phyloP scores from a whole-genome alignment of 1,284 basidiomycete species.

The Chalciporus sp. region DNA sequence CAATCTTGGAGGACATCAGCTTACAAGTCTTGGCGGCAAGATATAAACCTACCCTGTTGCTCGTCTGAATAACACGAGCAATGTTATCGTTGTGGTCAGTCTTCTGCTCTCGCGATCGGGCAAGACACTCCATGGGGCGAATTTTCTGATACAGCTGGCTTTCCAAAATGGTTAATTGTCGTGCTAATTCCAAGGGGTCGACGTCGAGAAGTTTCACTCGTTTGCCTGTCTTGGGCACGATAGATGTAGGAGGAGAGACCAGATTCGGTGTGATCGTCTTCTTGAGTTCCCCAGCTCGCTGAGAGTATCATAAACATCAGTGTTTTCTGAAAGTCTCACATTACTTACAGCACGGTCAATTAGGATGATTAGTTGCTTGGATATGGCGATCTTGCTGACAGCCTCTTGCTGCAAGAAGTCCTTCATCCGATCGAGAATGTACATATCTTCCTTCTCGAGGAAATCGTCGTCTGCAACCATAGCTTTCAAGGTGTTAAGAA shows the following conservation, averaged over 20 bases:
- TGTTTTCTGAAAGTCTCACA: slow-evolving; percentile 13
- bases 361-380: slow-evolving; percentile 70
- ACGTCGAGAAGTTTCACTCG: slow-evolving; percentile 87
- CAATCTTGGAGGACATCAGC: slow-evolving; percentile 54
- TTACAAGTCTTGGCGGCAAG: background rate
- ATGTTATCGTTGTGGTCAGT: slow-evolving; percentile 82
- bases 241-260: slow-evolving; percentile 70
- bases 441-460: slow-evolving; percentile 79
- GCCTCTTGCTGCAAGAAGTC: slow-evolving; percentile 74
- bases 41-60: slow-evolving; percentile 72
- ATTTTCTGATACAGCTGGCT: slow-evolving; percentile 88
- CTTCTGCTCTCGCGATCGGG: slow-evolving; percentile 75
- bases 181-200: slow-evolving; percentile 88
- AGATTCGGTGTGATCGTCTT: slow-evolving; percentile 53
- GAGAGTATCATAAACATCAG: slow-evolving; percentile 26
- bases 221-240: slow-evolving; percentile 74
- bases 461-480: slow-evolving; percentile 82
- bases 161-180: slow-evolving; percentile 95
- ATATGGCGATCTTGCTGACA: slow-evolving; percentile 62
- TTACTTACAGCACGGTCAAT: slow-evolving; percentile 77
- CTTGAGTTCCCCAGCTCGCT: slow-evolving; percentile 58
- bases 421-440: slow-evolving; percentile 78
- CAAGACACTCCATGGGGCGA: slow-evolving; percentile 88
- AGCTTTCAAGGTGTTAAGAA: slow-evolving; percentile 81
- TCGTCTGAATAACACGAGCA: slow-evolving; percentile 88